Percentiles rank a stretch among this genome's conserved stretches.
phyloP scores from a whole-genome alignment of 78 protist species.

The Bigelowiella natans region DNA sequence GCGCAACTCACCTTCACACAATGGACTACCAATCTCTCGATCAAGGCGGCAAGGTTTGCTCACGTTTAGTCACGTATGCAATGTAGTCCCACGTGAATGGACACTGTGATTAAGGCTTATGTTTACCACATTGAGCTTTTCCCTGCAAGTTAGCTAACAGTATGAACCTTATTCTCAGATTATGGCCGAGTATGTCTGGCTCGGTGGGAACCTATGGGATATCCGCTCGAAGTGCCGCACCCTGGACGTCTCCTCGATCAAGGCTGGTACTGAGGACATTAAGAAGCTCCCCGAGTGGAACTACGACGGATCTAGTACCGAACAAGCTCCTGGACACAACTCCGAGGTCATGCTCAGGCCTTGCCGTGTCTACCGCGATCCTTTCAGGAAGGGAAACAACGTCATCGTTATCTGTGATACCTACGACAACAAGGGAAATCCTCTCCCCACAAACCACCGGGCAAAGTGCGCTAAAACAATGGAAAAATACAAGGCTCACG shows the following conservation, averaged over 20 bases:
- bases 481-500: neutral
- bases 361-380: constrained; percentile 53
- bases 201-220: neutral
- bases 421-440: constrained; percentile 24
- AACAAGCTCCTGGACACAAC: constrained; percentile 70
- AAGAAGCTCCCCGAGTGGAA: constrained; percentile 15
- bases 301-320: constrained; percentile 48
- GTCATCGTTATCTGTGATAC: constrained; percentile 55
- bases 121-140: neutral
- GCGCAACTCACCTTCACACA: neutral
- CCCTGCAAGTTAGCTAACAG: too few species aligned
- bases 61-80: neutral
- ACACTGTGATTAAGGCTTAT: neutral
- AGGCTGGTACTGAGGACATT: neutral
- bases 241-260: neutral
- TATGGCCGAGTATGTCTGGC: constrained; percentile 7
- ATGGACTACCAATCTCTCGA: neutral
- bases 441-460: constrained; percentile 45
- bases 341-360: constrained; percentile 68
- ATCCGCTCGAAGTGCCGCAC: neutral
- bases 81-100: neutral
- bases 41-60: neutral
- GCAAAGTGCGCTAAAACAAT: neutral
- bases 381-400: constrained; percentile 60
- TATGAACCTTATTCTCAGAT: neutral